Evolutionary conservation across 148 eudicot genomes (phyloP).

Genomic region (Suaeda aralocaspica): DNA sequence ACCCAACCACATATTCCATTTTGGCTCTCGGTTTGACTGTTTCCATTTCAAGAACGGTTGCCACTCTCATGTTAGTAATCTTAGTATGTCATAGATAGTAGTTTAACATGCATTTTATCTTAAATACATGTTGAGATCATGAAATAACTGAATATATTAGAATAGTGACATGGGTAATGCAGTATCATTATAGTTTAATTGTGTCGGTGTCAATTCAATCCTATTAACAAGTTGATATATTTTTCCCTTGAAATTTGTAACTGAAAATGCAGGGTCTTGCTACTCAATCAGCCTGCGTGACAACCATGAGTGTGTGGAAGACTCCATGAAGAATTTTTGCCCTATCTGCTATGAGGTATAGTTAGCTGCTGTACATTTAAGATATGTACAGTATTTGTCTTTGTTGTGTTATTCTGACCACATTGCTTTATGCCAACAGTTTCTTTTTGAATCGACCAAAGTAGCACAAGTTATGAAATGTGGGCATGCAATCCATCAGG

Average conservation of each 20-base stretch:
- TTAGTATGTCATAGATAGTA: not conserved
- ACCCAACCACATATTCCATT: too few relatives aligned
- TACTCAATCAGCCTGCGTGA: conserved; percentile 48
- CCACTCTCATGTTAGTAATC: not conserved
- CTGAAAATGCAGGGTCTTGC: conserved; percentile 62
- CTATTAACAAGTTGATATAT: not conserved
- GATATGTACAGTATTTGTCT: not conserved
- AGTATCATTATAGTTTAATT: not conserved
- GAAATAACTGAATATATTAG: not conserved
- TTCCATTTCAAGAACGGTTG: not conserved
- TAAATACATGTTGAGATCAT: not conserved
- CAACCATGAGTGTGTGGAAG: conserved; percentile 78
- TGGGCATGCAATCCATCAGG: conserved; percentile 80
- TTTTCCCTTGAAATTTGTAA: not conserved
- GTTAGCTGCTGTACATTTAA: conserved; percentile 1
- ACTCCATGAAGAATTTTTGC: conserved; percentile 83
- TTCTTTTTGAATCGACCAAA: conserved; percentile 78
- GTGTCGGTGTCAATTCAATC: not conserved
- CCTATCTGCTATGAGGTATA: conserved; percentile 93
- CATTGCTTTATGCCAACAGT: conserved; percentile 37
- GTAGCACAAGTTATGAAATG: conserved; percentile 56
- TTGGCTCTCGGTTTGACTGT: not conserved
- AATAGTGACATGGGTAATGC: not conserved
- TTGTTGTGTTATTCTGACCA: conserved; percentile 3
- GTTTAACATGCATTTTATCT: not conserved